Evolutionary conservation across 2,329 filamentous ascomycete species (phyloP), one percentile per base, ranked within the genome.

Genomic region (Ophiostoma novo-ulmi): DNA sequence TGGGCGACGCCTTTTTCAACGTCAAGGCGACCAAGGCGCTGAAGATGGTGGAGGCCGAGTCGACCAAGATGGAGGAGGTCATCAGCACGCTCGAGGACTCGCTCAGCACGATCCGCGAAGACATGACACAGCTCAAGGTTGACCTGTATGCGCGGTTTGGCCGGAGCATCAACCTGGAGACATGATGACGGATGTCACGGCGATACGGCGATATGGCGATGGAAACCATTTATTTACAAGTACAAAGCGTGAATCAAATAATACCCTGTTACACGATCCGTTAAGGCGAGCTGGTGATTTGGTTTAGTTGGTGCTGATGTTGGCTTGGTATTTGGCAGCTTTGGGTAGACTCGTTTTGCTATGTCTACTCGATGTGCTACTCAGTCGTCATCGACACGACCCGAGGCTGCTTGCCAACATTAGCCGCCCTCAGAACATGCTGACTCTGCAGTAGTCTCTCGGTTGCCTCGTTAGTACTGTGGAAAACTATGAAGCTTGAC

Each of bases 111-210:
- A 85, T 97, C 69, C 89, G 90, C 70, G 93, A 96, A 74, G 92
- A 97, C 78, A 94, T 98, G 91, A 87, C 88, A 73, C 85, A 91
- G 79, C 84, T 99, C 74, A 99, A 99, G 84, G 91, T 97, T 72
- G 89, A 92, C 73, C 82, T 99, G 73, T 99, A 99, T 81, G 94
- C 93, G 44, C 88, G 96, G 73, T 99, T 99, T 81, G 95, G 95
- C 70, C 89, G 91, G 80, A 97, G 94, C 79, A 99, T 99, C 84
- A 99, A 99, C 81, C 85, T 98, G 74, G 95, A 99, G 81, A 92
- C 91, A 75, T 95, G 84, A 86, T 41, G 8, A n/a, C 20, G 31
- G 26, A 36, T 35, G 31, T 11, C 26, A 61, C 20, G 22, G 52
- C 52, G 52, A 22, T 31, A 31, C 58, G 26, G 14, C n/a, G 20